phyloP scores from a whole-genome alignment of 192 early-diverging fungal species.

The Mortierella alpina region DNA sequence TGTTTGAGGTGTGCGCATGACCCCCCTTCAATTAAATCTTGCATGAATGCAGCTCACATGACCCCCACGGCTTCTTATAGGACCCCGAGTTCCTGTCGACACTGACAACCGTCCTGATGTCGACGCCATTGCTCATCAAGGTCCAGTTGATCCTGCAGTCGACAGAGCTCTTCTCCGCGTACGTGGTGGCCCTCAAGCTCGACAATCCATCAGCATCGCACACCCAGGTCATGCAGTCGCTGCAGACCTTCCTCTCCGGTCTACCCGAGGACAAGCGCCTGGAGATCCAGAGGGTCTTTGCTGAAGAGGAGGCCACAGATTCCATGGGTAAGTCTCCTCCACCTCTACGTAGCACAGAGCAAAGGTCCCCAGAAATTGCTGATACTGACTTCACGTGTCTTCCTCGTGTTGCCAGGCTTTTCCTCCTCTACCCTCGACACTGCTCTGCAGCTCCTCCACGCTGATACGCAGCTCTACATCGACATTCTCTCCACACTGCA shows the following conservation, averaged over 20 bases:
- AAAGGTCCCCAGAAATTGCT: background rate
- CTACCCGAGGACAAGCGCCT: conserved; percentile 39
- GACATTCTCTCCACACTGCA: conserved; percentile 54
- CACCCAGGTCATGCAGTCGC: conserved; percentile 54
- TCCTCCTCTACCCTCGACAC: conserved; percentile 31
- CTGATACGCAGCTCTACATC: conserved; percentile 55
- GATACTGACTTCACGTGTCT: conserved; percentile 1
- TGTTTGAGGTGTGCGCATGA: conserved; percentile 9
- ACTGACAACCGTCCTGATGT: conserved; percentile 42
- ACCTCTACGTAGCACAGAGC: background rate
- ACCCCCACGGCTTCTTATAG: conserved; percentile 16
- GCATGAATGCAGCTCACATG: background rate
- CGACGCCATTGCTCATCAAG: conserved; percentile 47
- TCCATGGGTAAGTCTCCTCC: conserved; percentile 46
- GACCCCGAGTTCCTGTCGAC: conserved; percentile 37
- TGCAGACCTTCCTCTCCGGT: conserved; percentile 52
- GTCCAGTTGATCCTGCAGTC: conserved; percentile 38
- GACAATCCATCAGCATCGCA: conserved; percentile 57
- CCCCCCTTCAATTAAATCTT: background rate
- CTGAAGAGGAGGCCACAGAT: conserved; percentile 53
- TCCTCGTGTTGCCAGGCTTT: conserved; percentile 30
- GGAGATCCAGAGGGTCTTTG: conserved; percentile 53
- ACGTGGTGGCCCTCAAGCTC: conserved; percentile 55
- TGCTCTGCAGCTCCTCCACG: conserved; percentile 40
- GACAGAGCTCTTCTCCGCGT: conserved; percentile 42